Base-by-base conservation (phyloP, 2,329 filamentous ascomycete species). In the Leptographium galeiforme region DNA sequence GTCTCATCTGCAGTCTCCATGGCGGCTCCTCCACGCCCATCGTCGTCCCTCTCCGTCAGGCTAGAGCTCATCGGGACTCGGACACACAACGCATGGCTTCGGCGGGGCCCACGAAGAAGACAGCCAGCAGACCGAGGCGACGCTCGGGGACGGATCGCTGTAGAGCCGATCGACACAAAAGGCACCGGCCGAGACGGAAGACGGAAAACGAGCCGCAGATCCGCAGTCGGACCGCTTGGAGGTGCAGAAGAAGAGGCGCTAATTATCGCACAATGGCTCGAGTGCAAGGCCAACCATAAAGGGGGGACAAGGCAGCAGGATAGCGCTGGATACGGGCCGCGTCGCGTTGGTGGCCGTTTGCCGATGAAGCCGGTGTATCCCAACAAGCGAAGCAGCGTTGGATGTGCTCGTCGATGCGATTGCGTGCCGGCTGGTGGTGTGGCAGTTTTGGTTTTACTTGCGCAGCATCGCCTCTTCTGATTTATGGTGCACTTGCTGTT, bases 11-110 rank as follows among this genome's bases (percentile, higher is more conserved):
- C 25, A 25, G 44, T 47, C n/a, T 10, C 44, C 54, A 57, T 56
- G 48, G 19, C 53, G n/a, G 8, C 38, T 36, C 44, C 50, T n/a
- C 47, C 46, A 14, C 53, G 33, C 45, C 56, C 56, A 52, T 55
- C 48, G 34, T 55, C 56, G 38, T 51, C 54, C 40, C 53, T 59
- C 56, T 58, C 58, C 56, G 56, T 56, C 56, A 55, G 45, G 55
- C 57, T 59, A 52, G 55, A 57, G 58, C 55, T 60, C 57, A 60
- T 60, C 49, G 53, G 50, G 48, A 59, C 14, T 48, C 50, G 16
- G 48, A 32, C 53, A 53, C 54, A 44, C 54, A 57, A 48, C 51
- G 56, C 58, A 60, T 60, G 53, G 54, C 56, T 55, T 58, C 57
- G 53, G 53, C 32, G 41, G 41, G 40, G 18, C 18, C 41, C 10